These are phyloP conservation scores for Fomitopsis pinicola DNA, from an alignment of 1,284 basidiomycete species.

Conservation along the genomic window DNA sequence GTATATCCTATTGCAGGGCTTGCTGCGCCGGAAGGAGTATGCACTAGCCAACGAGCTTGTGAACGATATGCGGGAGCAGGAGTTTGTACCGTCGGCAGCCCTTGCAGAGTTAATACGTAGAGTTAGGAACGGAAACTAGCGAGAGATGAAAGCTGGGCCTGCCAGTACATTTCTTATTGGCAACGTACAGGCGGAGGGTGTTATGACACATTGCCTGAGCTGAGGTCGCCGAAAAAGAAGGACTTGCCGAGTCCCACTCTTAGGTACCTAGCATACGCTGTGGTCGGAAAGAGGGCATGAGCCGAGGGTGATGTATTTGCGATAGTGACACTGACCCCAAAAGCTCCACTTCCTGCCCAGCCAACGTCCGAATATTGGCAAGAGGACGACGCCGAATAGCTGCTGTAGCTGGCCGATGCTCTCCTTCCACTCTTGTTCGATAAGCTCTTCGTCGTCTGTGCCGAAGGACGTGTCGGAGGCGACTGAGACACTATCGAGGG, in stretches of 20 bases:
- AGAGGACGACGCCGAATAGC: conserved; percentile 73
- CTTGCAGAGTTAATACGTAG: conserved; percentile 35
- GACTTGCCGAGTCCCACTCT: conserved; percentile 61
- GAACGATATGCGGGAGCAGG: conserved; percentile 47
- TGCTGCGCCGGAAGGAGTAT: conserved; percentile 54
- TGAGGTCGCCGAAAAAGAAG: conserved; percentile 55
- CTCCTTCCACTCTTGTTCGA: conserved; percentile 92
- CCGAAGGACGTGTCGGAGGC: conserved; percentile 52
- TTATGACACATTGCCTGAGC: background rate
- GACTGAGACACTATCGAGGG: conserved; percentile 37
- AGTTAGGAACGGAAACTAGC: conserved; percentile 31
- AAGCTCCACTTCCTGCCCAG: conserved; percentile 82
- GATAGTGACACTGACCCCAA: conserved; percentile 58
- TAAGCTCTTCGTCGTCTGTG: conserved; percentile 69
- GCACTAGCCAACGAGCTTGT: conserved; percentile 55
- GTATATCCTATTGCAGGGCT: conserved; percentile 65
- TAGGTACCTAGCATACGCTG: conserved; percentile 73
- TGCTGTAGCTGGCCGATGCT: conserved; percentile 80
- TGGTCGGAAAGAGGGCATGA: conserved; percentile 9
- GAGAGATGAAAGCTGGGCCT: conserved; percentile 13
- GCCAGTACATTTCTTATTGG: conserved; percentile 12
- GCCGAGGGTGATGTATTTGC: conserved; percentile 7
- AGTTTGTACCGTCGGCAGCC: conserved; percentile 32
- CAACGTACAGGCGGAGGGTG: background rate
- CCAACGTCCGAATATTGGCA: conserved; percentile 88